Evolutionary conservation across 257 asterid genomes (phyloP).

Genomic region (Solanum paucissectum): DNA sequence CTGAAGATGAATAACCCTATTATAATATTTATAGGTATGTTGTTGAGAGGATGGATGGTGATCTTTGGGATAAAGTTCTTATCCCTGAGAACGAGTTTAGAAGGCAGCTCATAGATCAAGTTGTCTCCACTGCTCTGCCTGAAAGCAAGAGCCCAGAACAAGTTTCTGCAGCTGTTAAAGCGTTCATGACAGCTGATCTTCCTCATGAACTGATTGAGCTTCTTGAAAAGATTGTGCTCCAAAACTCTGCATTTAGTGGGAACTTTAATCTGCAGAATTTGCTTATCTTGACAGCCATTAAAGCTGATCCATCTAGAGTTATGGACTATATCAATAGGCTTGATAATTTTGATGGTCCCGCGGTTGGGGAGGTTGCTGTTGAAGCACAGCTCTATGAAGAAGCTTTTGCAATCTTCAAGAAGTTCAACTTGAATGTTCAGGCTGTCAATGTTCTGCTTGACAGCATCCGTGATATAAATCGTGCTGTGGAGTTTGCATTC

Average conservation of each 20-base stretch:
- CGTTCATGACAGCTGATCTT: conserved; percentile 98
- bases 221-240: conserved; percentile 97
- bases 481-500: conserved; percentile 95
- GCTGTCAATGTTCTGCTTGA: conserved; percentile 94
- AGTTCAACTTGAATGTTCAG: conserved; percentile 94
- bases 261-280: conserved; percentile 88
- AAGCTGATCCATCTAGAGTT: conserved; percentile 95
- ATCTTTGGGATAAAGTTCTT: conserved; percentile 91
- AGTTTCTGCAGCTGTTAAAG: conserved; percentile 99
- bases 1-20: conserved; percentile 43
- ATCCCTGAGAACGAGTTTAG: conserved; percentile 92
- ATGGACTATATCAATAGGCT: conserved; percentile 96
- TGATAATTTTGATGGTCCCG: conserved; percentile 98
- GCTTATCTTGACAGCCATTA: conserved; percentile 90
- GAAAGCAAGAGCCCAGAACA: conserved; percentile 99
- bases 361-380: conserved; percentile 97
- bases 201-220: conserved; percentile 97
- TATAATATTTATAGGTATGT: conserved; percentile 65
- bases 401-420: conserved; percentile 92
- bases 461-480: conserved; percentile 80
- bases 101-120: conserved; percentile 96
- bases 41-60: conserved; percentile 97
- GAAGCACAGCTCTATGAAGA: conserved; percentile 91
- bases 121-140: conserved; percentile 97
- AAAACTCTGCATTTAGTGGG: conserved; percentile 96